phyloP scores from a whole-genome alignment of 495 filamentous ascomycete species.

The Trichoderma erinaceum region DNA sequence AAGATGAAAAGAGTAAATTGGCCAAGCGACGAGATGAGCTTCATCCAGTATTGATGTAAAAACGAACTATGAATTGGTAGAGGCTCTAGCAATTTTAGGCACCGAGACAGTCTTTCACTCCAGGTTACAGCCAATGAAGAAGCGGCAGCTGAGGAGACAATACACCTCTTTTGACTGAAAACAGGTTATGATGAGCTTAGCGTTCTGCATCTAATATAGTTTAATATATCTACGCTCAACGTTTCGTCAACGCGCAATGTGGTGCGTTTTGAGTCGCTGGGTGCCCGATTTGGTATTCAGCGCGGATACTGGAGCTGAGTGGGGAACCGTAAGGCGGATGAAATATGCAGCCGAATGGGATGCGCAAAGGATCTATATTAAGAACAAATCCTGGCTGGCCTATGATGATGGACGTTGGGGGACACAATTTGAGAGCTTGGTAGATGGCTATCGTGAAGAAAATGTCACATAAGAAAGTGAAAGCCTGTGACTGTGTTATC shows the following conservation, averaged over 20 bases:
- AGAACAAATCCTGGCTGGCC: neutral
- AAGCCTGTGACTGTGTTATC: no score
- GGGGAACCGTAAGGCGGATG: slow-evolving; percentile 8
- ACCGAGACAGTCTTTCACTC: neutral
- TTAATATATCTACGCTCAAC: neutral
- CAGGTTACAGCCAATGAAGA: neutral
- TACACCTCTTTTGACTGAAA: neutral
- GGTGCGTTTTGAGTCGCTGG: neutral
- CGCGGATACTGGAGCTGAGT: neutral
- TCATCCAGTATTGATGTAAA: no score
- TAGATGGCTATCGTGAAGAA: no score
- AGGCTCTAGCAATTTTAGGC: no score
- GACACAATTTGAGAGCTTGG: no score
- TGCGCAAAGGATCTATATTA: neutral
- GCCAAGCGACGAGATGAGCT: no score
- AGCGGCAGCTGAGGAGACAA: neutral
- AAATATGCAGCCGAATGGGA: neutral
- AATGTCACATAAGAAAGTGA: no score
- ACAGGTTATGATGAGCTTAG: neutral
- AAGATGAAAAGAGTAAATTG: no score
- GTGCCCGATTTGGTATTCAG: neutral
- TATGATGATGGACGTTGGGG: no score
- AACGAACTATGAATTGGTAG: no score
- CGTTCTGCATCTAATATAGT: neutral
- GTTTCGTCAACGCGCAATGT: neutral